These are phyloP conservation scores for Dioszegia crocea DNA, from an alignment of 768 basidiomycete species.

Conservation along the genomic window DNA sequence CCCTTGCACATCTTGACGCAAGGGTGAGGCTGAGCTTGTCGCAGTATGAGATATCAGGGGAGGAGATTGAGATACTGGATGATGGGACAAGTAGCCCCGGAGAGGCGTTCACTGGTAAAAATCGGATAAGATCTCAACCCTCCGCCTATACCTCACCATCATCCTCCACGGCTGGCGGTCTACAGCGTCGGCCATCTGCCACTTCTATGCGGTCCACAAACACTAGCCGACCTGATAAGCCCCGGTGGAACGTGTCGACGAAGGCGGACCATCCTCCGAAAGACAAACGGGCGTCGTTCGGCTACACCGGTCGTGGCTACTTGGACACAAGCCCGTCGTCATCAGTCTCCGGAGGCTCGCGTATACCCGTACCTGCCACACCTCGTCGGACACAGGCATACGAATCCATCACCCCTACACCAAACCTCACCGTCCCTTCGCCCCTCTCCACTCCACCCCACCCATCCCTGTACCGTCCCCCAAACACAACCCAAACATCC, in stretches of 20 bases:
- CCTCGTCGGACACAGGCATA: neutral
- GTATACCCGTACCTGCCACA: constrained; percentile 3
- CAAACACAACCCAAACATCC: neutral
- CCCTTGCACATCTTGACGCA: constrained; percentile 7
- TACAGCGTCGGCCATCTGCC: neutral
- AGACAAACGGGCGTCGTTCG: neutral
- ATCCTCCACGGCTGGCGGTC: neutral
- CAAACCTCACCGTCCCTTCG: neutral
- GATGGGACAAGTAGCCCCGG: neutral
- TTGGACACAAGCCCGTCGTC: no score
- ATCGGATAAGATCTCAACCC: neutral
- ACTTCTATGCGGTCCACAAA: constrained; percentile 8
- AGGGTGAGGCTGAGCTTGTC: neutral
- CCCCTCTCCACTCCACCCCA: neutral
- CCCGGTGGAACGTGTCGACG: constrained; percentile 32
- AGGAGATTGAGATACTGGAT: constrained; percentile 1
- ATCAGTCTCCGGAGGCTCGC: neutral
- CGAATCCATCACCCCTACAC: neutral
- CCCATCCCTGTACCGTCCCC: constrained; percentile 2
- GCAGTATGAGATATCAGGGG: neutral
- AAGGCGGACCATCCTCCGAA: constrained; percentile 11
- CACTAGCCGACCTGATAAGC: constrained; percentile 19
- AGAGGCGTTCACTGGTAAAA: no score
- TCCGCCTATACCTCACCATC: neutral
- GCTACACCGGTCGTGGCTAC: neutral